Evolutionary conservation across 2,329 filamentous ascomycete species (phyloP), one percentile per base, ranked within the genome.

Genomic region (Epichloe gansuensis): DNA sequence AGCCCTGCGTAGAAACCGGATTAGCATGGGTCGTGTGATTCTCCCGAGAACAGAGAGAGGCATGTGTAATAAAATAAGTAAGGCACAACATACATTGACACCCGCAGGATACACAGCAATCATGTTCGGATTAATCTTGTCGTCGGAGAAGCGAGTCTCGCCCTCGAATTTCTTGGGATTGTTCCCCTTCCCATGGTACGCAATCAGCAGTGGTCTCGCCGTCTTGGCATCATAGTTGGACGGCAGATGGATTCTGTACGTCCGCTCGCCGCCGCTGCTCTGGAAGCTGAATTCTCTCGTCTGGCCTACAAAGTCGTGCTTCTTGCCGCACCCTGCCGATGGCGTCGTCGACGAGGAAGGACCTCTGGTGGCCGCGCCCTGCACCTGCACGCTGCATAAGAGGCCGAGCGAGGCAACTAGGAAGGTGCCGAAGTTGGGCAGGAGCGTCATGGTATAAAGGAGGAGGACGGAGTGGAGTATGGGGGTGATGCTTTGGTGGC

Each of bases 61-160:
- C 17, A 21, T 21, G 17, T 21, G 17, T 21, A 2, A 21, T 21
- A 21, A 21, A 21, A 21, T 21, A 21, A 21, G 17, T 21, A 21
- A 21, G 17, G 17, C 17, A 21, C 17, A 2, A 23, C 47, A 8
- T 34, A 70, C 68, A 25, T 68, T 61, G 4, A 72, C 53, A 1
- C 72, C 73, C 38, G 72, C 68, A 0, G 73, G 73, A 57, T 75
- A 77, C 1, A 75, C 67, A 36, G 71, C 66, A 60, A 70, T 60
- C 57, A 59, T 60, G 23, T 63, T 5, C 51, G 59, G 50, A 60
- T 70, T 72, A 53, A 71, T 70, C 15, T 58, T 52, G 39, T 66
- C 51, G n/a, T 60, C 62, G 5, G 67, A 68, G 51, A 77, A 65
- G 51, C 65, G 54, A 64, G 66, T 39, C 57, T 54, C 54, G 61